Percentiles rank a stretch among this genome's conserved stretches.
Conservation (phyloP, 371 early-diverging fungal species). For the Mucor lusitanicus region DNA sequence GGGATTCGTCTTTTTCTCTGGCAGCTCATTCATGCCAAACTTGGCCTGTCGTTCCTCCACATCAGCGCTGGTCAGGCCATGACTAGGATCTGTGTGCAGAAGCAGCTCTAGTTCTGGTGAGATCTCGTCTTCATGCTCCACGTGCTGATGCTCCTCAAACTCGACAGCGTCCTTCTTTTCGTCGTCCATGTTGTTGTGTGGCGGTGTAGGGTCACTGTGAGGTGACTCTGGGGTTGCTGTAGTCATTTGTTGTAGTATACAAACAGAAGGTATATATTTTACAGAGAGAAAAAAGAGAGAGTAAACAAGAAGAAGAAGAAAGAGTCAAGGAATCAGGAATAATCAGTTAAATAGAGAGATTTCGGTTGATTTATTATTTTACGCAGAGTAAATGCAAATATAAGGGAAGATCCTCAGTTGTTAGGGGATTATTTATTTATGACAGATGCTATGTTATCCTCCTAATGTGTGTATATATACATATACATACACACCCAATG, state of each 20-base stretch:
- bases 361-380: conserved; percentile 18
- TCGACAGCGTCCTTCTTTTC: conserved; percentile 21
- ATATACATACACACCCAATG: neutral
- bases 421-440: conserved; percentile 19
- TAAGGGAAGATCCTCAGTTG: conserved; percentile 8
- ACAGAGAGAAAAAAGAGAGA: neutral
- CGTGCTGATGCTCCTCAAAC: conserved; percentile 37
- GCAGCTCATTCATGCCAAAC: conserved; percentile 73
- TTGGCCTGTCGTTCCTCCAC: conserved; percentile 53
- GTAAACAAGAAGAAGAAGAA: neutral
- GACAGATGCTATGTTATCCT: conserved; percentile 11
- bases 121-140: conserved; percentile 60
- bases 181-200: neutral
- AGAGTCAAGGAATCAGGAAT: neutral
- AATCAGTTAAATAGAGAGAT: neutral
- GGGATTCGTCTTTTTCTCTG: conserved; percentile 80
- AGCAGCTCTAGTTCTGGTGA: conserved; percentile 72
- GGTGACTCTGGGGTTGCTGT: neutral
- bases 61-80: conserved; percentile 61
- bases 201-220: neutral
- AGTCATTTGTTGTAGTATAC: neutral
- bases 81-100: conserved; percentile 65
- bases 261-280: neutral
- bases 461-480: neutral
- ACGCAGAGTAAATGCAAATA: conserved; percentile 12